Evolutionary conservation across 805 yeast genomes (phyloP).

Genomic region (Candida saitoana): DNA sequence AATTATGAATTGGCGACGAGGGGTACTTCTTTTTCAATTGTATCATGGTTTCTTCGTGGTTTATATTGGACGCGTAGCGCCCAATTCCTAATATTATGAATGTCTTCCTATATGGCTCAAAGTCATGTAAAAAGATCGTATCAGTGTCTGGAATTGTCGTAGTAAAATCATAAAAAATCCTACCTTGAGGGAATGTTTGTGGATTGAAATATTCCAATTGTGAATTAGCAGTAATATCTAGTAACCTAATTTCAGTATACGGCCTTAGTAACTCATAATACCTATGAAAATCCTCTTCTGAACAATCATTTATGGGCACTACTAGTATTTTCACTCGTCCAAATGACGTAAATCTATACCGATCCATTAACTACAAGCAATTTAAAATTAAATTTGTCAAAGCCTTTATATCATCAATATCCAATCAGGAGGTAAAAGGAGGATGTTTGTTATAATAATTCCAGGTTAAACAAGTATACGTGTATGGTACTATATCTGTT

Average conservation of each 20-base stretch:
- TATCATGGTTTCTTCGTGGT: constrained; percentile 5
- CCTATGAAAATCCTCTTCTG: constrained; percentile 36
- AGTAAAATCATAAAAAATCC: constrained; percentile 56
- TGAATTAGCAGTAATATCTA: constrained; percentile 68
- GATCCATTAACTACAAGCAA: constrained; percentile 21
- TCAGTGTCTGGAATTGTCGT: constrained; percentile 48
- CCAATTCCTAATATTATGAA: constrained; percentile 54
- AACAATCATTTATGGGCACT: constrained; percentile 60
- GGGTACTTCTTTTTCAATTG: constrained; percentile 45
- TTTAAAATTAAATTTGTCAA: too few species aligned
- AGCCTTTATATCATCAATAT: not conserved
- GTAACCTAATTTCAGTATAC: constrained; percentile 61
- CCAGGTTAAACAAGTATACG: too few species aligned
- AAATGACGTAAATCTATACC: constrained; percentile 55
- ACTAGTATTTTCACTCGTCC: constrained; percentile 62
- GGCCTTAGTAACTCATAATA: constrained; percentile 43
- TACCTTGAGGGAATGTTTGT: constrained; percentile 77
- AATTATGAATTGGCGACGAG: constrained; percentile 49
- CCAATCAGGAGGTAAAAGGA: too few species aligned
- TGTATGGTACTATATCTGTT: too few species aligned
- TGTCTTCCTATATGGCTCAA: constrained; percentile 84
- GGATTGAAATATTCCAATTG: constrained; percentile 62
- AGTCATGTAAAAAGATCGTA: constrained; percentile 69
- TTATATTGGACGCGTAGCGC: constrained; percentile 16
- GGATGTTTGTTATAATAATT: too few species aligned